Evolutionary conservation across 306 rosid genomes (phyloP).

Genomic region (Vicia villosa): DNA sequence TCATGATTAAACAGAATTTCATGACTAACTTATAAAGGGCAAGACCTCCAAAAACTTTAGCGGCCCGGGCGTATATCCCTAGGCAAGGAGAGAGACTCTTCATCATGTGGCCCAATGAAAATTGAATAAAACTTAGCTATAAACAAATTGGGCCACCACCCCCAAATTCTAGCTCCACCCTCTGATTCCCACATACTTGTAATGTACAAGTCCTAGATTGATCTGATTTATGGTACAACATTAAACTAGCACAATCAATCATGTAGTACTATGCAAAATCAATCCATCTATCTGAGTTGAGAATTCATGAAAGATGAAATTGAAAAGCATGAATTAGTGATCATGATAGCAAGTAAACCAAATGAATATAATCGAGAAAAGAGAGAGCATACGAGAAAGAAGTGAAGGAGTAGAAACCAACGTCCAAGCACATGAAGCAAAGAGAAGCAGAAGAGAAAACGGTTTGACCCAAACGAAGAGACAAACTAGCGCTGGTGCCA

Average conservation of each 20-base stretch:
- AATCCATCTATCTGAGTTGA: background rate
- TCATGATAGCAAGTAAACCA: background rate
- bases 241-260: too few species aligned
- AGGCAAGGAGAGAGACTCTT: background rate
- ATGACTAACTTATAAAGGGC: too few species aligned
- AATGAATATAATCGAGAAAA: background rate
- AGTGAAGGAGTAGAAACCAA: constrained; percentile 75
- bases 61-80: background rate
- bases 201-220: too few species aligned
- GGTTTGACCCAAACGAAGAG: constrained; percentile 85
- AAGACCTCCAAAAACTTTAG: too few species aligned
- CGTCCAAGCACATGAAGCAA: constrained; percentile 70
- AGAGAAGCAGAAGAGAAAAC: constrained; percentile 79
- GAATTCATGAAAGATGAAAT: constrained; percentile 1
- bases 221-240: too few species aligned
- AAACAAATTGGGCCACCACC: background rate
- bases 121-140: background rate
- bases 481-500: constrained; percentile 88
- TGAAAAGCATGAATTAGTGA: background rate
- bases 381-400: constrained; percentile 65
- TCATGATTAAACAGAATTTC: too few species aligned
- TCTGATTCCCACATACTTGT: too few species aligned
- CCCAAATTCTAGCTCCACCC: too few species aligned
- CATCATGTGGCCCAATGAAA: background rate
- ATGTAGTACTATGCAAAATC: background rate